These are phyloP conservation scores for Lactarius psammicola DNA, from an alignment of 768 basidiomycete genomes.

Conservation along the genomic window DNA sequence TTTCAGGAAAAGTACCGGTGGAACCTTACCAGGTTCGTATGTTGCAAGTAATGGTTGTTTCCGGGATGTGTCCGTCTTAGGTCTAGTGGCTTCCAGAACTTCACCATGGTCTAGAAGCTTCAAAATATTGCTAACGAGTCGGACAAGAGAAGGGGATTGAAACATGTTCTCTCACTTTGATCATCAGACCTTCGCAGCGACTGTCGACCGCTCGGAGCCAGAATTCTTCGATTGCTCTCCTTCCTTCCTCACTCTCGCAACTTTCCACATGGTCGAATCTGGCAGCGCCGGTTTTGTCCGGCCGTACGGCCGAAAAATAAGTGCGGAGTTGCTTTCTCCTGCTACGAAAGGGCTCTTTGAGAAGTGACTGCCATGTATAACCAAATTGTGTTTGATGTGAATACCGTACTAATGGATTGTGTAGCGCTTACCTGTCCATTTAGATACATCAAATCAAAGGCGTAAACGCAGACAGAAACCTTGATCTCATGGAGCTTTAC, in stretches of 20 bases:
- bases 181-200: slow-evolving; percentile 90
- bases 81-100: slow-evolving; percentile 37
- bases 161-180: slow-evolving; percentile 57
- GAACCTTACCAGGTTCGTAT: slow-evolving; percentile 66
- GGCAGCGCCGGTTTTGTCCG: slow-evolving; percentile 49
- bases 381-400: slow-evolving; percentile 18
- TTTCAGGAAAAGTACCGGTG: slow-evolving; percentile 18
- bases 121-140: slow-evolving; percentile 10
- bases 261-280: slow-evolving; percentile 73
- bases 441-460: slow-evolving; percentile 86
- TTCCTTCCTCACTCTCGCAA: slow-evolving; percentile 61
- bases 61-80: slow-evolving; percentile 41
- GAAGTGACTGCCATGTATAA: slow-evolving; percentile 51
- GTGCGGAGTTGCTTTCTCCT: slow-evolving; percentile 64
- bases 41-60: slow-evolving; percentile 77
- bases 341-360: slow-evolving; percentile 66
- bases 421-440: slow-evolving; percentile 63
- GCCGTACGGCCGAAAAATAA: slow-evolving; percentile 54
- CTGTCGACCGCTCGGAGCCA: slow-evolving; percentile 73
- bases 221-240: slow-evolving; percentile 66
- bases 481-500: slow-evolving; percentile 73
- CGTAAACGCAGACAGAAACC: slow-evolving; percentile 78
- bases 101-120: slow-evolving; percentile 66
- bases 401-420: slow-evolving; percentile 12
- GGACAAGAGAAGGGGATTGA: slow-evolving; percentile 21